Conservation (phyloP, 345 rosid genomes). For the Pseudoturritis turrita region DNA sequence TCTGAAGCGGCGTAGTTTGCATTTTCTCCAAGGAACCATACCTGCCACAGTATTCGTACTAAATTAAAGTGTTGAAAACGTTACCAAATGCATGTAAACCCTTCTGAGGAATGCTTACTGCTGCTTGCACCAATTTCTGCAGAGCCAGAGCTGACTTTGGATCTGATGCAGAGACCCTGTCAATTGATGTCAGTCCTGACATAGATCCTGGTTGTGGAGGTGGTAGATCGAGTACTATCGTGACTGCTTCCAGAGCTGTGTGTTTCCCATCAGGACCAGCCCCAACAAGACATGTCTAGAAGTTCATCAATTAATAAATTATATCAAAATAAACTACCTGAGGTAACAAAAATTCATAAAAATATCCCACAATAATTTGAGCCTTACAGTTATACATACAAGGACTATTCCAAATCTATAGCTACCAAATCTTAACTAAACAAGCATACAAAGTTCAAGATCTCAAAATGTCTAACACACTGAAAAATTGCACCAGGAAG, state of each 20-base stretch:
- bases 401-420: conserved; percentile 1
- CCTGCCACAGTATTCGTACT: conserved; percentile 45
- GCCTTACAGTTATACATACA: background rate
- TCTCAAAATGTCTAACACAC: background rate
- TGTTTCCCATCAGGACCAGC: conserved; percentile 99
- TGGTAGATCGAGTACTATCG: conserved; percentile 95
- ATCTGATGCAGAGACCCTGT: conserved; percentile 93
- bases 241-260: conserved; percentile 98
- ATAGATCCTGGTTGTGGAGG: conserved; percentile 99
- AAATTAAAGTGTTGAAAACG: background rate
- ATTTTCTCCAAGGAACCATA: conserved; percentile 99
- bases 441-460: conserved; percentile 14
- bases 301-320: conserved; percentile 13
- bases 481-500: conserved; percentile 3
- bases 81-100: conserved; percentile 10
- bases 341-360: conserved; percentile 1
- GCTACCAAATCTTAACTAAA: background rate
- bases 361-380: background rate
- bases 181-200: conserved; percentile 82
- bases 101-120: conserved; percentile 54
- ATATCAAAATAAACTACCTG: background rate
- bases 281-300: conserved; percentile 96
- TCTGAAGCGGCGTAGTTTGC: conserved; percentile 99
- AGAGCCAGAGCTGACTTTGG: conserved; percentile 97
- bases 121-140: conserved; percentile 97